Conservation (phyloP, 495 filamentous ascomycete species). For the Peziza echinospora region DNA sequence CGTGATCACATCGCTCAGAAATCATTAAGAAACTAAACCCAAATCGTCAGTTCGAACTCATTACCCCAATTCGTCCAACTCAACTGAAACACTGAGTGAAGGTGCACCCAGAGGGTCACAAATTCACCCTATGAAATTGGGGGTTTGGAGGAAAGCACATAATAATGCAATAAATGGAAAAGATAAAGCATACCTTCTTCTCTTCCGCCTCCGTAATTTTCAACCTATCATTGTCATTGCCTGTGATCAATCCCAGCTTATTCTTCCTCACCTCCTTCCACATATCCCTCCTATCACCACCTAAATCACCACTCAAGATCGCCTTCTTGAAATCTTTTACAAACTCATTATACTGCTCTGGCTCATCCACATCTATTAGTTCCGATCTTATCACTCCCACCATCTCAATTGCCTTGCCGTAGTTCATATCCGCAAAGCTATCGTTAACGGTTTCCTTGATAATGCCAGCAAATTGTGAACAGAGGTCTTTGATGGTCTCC, state of each 20-base stretch:
- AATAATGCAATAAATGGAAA: not conserved
- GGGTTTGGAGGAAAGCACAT: too few species aligned
- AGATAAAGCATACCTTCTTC: conserved; percentile 3
- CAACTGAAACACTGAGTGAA: too few species aligned
- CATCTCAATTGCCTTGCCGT: conserved; percentile 53
- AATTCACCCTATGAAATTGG: conserved; percentile 11
- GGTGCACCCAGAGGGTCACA: too few species aligned
- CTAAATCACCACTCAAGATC: conserved; percentile 46
- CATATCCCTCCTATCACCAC: conserved; percentile 61
- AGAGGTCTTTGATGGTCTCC: conserved; percentile 40
- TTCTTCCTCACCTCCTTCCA: conserved; percentile 51
- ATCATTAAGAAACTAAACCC: not conserved
- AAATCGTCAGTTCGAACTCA: not conserved
- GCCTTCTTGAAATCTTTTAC: conserved; percentile 48
- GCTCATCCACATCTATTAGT: conserved; percentile 53
- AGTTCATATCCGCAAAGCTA: conserved; percentile 53
- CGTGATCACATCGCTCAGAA: not conserved
- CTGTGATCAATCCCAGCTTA: conserved; percentile 53
- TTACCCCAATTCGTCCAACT: too few species aligned
- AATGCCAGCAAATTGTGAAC: conserved; percentile 50
- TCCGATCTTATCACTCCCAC: conserved; percentile 60
- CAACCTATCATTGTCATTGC: conserved; percentile 23
- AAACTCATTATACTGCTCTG: conserved; percentile 55
- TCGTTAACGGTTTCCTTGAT: conserved; percentile 44
- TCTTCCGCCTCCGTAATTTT: conserved; percentile 10